These are phyloP conservation scores for Heliamphora pulchella DNA, from an alignment of 179 eudicot genomes.

Conservation along the genomic window DNA sequence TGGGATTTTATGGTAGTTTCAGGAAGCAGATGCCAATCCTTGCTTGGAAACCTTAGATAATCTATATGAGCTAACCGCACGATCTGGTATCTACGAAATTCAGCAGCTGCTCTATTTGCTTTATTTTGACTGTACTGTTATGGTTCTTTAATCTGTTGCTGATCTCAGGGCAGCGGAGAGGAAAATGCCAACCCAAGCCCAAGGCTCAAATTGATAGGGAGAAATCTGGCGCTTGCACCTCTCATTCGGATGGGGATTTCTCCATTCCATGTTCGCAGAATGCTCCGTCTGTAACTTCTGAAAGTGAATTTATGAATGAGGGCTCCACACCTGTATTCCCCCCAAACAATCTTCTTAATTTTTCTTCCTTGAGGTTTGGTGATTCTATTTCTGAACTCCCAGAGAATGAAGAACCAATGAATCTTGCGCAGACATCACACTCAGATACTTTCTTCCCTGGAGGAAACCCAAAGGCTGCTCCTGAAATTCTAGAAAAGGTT, in stretches of 20 bases:
- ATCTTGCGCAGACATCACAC: conserved; percentile 24
- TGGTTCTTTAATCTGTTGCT: conserved; percentile 15
- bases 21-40: conserved; percentile 43
- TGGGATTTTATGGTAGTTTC: conserved; percentile 16
- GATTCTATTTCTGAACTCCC: conserved; percentile 24
- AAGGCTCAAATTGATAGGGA: conserved; percentile 28
- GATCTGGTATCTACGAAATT: conserved; percentile 38
- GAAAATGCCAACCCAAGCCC: conserved; percentile 53
- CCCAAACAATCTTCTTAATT: conserved; percentile 25
- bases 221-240: conserved; percentile 8
- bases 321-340: conserved; percentile 21
- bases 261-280: conserved; percentile 21
- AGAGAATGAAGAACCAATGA: conserved; percentile 20
- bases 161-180: conserved; percentile 36
- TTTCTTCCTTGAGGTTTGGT: conserved; percentile 24
- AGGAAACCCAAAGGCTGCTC: conserved; percentile 20
- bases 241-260: conserved; percentile 19
- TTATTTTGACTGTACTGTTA: background rate
- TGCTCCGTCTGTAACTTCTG: conserved; percentile 26
- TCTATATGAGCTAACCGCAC: conserved; percentile 27
- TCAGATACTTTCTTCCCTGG: conserved; percentile 21
- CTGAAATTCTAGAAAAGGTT: conserved; percentile 33
- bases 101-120: background rate
- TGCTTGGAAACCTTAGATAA: conserved; percentile 30
- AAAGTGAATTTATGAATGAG: conserved; percentile 20